A percentile compares a stretch with the other conserved stretches of the same genome.
Conservation (phyloP, 805 yeast genomes). For the Metschnikowia orientalis region DNA sequence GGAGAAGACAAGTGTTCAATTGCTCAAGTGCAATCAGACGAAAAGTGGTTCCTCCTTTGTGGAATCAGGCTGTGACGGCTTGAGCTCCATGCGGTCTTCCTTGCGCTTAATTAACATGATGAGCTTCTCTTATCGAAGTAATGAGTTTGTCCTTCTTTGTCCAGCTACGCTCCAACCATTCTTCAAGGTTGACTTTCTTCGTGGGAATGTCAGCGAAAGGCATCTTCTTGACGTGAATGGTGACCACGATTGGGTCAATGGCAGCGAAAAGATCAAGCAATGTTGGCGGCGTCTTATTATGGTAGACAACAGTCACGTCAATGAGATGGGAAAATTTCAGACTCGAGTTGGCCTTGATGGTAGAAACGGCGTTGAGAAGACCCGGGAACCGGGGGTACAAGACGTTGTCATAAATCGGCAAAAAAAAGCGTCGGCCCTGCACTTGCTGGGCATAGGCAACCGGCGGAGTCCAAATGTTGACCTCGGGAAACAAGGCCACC, state of each 20-base stretch:
- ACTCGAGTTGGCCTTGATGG: slow-evolving; percentile 29
- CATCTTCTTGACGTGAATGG: slow-evolving; percentile 47
- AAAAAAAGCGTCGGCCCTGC: slow-evolving; percentile 50
- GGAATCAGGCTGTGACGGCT: no score
- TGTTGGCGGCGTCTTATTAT: slow-evolving; percentile 22
- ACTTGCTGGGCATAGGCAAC: slow-evolving; percentile 47
- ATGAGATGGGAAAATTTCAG: slow-evolving; percentile 44
- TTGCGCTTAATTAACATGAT: no score
- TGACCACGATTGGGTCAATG: slow-evolving; percentile 30
- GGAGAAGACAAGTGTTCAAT: no score
- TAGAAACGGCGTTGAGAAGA: slow-evolving; percentile 46
- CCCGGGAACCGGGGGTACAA: slow-evolving; percentile 75
- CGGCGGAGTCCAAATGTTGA: slow-evolving; percentile 57
- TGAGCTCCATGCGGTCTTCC: no score
- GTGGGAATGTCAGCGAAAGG: slow-evolving; percentile 45
- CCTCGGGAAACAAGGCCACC: slow-evolving; percentile 83
- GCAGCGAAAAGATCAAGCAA: slow-evolving; percentile 29
- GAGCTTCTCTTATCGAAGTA: slow-evolving; percentile 7
- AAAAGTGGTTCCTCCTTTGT: no score
- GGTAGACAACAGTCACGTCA: slow-evolving; percentile 52
- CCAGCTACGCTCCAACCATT: slow-evolving; percentile 78
- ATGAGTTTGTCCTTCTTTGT: slow-evolving; percentile 52
- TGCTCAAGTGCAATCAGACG: no score
- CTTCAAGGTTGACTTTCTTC: slow-evolving; percentile 55
- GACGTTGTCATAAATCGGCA: slow-evolving; percentile 57